Conservation (phyloP, 108 stramenopile genomes). For the Aurantiochytrium sp. region DNA sequence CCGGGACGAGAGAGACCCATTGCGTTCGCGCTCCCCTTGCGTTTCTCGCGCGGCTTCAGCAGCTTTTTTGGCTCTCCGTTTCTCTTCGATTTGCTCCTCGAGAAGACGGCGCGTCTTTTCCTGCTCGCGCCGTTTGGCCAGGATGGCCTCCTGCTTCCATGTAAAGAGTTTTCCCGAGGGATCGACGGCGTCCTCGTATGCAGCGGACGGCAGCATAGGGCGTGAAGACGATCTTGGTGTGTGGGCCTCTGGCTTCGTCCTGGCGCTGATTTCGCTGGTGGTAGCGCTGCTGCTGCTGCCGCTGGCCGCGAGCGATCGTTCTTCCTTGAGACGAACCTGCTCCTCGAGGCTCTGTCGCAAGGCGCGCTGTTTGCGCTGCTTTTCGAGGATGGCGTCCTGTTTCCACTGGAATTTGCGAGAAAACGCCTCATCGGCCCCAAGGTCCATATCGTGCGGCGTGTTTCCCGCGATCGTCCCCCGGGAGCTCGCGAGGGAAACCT, state of each 20-base stretch:
- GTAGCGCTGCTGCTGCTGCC: neutral
- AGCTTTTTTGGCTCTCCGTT: neutral
- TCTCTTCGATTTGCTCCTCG: neutral
- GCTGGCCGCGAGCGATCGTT: neutral
- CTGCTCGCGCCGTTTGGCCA: neutral
- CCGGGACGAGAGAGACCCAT: no score
- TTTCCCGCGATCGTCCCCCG: neutral
- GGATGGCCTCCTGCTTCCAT: slow-evolving; percentile 15
- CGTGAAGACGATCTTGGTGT: neutral
- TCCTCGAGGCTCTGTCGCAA: neutral
- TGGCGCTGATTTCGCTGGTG: neutral
- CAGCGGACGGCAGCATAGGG: neutral
- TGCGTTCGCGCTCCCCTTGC: no score
- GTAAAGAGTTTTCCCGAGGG: neutral
- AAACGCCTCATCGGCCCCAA: neutral
- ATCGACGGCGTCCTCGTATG: neutral
- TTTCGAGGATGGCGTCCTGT: neutral
- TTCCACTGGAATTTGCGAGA: neutral
- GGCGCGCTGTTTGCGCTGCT: neutral
- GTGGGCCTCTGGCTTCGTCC: neutral
- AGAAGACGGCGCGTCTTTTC: neutral
- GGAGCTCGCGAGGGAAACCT: neutral
- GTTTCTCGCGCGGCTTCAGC: neutral
- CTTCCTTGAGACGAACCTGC: neutral
- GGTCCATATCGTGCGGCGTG: neutral